phyloP scores from a whole-genome alignment of 2,329 filamentous ascomycete species.

The Geosmithia putterillii region DNA sequence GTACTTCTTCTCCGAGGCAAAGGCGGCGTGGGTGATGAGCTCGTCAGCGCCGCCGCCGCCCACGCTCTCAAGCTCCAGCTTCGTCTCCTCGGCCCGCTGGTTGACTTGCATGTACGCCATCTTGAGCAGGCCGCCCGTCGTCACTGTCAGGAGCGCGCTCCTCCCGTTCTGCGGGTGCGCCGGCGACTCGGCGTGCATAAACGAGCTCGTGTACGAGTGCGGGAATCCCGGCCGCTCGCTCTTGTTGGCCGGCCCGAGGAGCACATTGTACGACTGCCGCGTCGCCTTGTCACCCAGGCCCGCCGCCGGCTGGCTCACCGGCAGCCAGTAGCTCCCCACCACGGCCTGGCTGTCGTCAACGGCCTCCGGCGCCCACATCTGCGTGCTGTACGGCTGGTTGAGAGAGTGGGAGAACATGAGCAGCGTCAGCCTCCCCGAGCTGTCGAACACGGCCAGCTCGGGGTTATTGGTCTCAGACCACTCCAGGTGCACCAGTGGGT shows the following conservation, averaged over 20 bases:
- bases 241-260: constrained; percentile 52
- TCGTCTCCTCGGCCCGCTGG: constrained; percentile 57
- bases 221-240: constrained; percentile 28
- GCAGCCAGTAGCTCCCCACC: constrained; percentile 79
- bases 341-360: constrained; percentile 65
- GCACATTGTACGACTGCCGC: constrained; percentile 27
- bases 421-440: constrained; percentile 64
- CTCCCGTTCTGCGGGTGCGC: constrained; percentile 60
- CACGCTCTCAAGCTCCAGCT: constrained; percentile 62
- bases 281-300: constrained; percentile 1
- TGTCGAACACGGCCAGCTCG: constrained; percentile 76
- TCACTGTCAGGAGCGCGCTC: constrained; percentile 66
- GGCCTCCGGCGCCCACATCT: constrained; percentile 53
- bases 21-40: constrained; percentile 66
- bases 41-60: constrained; percentile 59
- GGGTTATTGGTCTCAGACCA: constrained; percentile 64
- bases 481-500: constrained; percentile 64
- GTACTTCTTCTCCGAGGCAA: constrained; percentile 58
- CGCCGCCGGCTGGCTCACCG: constrained; percentile 13
- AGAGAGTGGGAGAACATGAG: constrained; percentile 59
- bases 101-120: constrained; percentile 69
- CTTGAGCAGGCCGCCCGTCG: constrained; percentile 59
- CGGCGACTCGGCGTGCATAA: constrained; percentile 55
- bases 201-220: constrained; percentile 59
- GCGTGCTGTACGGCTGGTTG: constrained; percentile 55